phyloP scores from a whole-genome alignment of 257 asterid species.

The Ilex aquifolium region DNA sequence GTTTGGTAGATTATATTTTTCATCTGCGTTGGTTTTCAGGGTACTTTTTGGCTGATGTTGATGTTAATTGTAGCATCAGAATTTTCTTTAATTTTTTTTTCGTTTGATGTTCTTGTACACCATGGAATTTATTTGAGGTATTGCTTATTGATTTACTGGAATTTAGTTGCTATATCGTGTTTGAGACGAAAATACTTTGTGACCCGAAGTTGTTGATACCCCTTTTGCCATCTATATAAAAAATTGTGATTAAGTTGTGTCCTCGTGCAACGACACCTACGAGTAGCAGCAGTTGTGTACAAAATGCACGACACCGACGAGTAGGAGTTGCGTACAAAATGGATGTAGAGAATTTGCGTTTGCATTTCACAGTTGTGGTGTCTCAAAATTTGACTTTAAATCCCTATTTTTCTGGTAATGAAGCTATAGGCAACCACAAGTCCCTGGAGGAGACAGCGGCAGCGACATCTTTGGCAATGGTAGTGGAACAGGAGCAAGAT shows the following conservation, averaged over 20 bases:
- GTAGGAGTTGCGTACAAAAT: too few species aligned
- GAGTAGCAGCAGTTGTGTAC: too few species aligned
- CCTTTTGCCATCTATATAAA: too few species aligned
- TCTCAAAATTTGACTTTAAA: too few species aligned
- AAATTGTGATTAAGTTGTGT: too few species aligned
- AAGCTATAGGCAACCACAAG: not conserved
- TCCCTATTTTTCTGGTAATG: not conserved
- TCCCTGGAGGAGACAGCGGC: slow-evolving; percentile 24
- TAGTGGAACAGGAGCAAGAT: slow-evolving; percentile 34
- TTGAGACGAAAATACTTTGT: too few species aligned
- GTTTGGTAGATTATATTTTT: not conserved
- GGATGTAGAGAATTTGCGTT: not conserved
- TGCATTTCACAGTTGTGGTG: not conserved
- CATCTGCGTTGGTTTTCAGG: not conserved
- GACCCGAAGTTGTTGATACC: too few species aligned
- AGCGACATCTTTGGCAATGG: slow-evolving; percentile 16
- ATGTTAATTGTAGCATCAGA: not conserved
- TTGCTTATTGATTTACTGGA: slow-evolving; percentile 24
- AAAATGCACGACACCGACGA: too few species aligned
- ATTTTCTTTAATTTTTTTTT: not conserved
- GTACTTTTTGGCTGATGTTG: not conserved
- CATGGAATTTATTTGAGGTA: not conserved
- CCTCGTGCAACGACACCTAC: too few species aligned
- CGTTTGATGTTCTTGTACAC: not conserved
- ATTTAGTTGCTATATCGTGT: slow-evolving; percentile 4